These are phyloP conservation scores for Abortiporus biennis DNA, from an alignment of 1,284 basidiomycete genomes.

Conservation along the genomic window DNA sequence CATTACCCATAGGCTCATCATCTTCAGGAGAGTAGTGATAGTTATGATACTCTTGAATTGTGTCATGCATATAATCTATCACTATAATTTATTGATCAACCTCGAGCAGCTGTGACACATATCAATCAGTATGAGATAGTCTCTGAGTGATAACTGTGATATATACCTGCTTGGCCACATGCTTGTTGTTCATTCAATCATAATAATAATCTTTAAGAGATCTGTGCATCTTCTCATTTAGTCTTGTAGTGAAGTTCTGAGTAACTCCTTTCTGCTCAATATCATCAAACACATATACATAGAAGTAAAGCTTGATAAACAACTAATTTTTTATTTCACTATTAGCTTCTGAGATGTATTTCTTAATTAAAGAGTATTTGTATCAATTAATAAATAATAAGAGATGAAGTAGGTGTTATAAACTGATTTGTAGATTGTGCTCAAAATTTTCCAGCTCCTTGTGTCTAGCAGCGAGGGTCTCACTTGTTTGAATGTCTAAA, in stretches of 20 bases:
- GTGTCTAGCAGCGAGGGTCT: constrained; percentile 11
- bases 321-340: constrained; percentile 20
- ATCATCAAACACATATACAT: constrained; percentile 16
- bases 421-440: constrained; percentile 2
- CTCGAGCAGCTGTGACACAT: constrained; percentile 16
- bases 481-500: constrained; percentile 16
- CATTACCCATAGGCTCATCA: constrained; percentile 1
- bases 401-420: too few relatives aligned
- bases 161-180: constrained; percentile 19
- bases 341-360: background rate
- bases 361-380: too few relatives aligned
- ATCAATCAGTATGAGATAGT: background rate
- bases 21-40: background rate
- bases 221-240: constrained; percentile 20
- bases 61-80: constrained; percentile 6
- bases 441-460: constrained; percentile 4
- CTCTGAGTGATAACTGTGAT: constrained; percentile 1
- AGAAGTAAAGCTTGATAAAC: constrained; percentile 15
- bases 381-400: too few relatives aligned
- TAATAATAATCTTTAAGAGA: constrained; percentile 20
- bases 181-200: constrained; percentile 23
- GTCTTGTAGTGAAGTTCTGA: constrained; percentile 17
- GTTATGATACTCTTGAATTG: constrained; percentile 8
- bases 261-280: constrained; percentile 18
- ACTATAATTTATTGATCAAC: constrained; percentile 10